Evolutionary conservation across 106 monocot genomes (phyloP).

Genomic region (Dendrobium nobile): DNA sequence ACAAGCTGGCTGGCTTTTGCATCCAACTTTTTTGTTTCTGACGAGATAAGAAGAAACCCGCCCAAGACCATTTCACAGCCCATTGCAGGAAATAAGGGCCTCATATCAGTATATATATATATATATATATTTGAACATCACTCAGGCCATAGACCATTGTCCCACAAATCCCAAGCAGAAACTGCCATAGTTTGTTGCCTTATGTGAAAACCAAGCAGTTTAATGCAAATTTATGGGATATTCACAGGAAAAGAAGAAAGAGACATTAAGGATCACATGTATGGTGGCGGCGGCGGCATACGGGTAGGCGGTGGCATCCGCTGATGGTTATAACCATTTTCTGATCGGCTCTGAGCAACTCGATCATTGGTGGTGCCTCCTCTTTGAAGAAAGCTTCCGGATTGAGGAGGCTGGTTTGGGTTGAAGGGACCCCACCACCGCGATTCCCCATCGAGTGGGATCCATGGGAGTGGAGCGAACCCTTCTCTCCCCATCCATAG

Average conservation of each 20-base stretch:
- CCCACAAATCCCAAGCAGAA: constrained; percentile 9
- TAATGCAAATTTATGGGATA: constrained; percentile 3
- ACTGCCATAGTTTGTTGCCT: not conserved
- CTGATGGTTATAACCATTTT: constrained; percentile 23
- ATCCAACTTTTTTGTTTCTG: not conserved
- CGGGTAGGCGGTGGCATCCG: constrained; percentile 20
- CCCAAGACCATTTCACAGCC: not conserved
- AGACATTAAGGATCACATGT: not conserved
- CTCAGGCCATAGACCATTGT: not conserved
- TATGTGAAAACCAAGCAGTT: not conserved
- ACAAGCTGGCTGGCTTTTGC: no score
- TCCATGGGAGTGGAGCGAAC: constrained; percentile 45
- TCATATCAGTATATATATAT: not conserved
- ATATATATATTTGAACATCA: not conserved
- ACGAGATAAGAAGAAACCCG: not conserved
- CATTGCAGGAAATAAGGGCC: constrained; percentile 6
- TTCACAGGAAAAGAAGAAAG: not conserved
- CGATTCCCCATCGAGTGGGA: constrained; percentile 47
- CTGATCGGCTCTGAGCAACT: constrained; percentile 19
- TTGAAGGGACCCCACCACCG: constrained; percentile 66
- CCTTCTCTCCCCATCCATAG: constrained; percentile 36
- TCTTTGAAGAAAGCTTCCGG: constrained; percentile 22
- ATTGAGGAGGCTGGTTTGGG: constrained; percentile 25
- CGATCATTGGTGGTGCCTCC: constrained; percentile 11
- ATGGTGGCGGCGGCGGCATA: constrained; percentile 29